Percentiles rank a stretch among this genome's conserved stretches.
Conservation (phyloP, 2,329 filamentous ascomycete species). For the Aspergillus ruber region DNA sequence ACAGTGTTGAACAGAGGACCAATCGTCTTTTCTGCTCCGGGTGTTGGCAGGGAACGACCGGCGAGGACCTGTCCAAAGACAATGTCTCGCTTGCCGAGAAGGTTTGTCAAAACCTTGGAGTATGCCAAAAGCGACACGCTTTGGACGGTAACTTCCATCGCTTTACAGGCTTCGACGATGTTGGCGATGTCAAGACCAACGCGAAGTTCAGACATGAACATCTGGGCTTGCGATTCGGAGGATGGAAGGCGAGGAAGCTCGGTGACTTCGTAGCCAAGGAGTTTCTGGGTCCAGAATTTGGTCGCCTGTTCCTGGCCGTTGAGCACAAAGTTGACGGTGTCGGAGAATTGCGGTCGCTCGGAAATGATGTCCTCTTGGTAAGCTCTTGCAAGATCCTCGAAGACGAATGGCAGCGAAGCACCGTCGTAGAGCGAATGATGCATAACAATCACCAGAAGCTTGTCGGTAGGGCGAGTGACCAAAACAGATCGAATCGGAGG, state of each 20-base stretch:
- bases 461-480: slow-evolving; percentile 20
- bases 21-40: slow-evolving; percentile 42
- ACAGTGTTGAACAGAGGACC: slow-evolving; percentile 54
- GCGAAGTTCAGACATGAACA: slow-evolving; percentile 14
- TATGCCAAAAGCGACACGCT: slow-evolving; percentile 23
- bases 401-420: slow-evolving; percentile 68
- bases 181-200: slow-evolving; percentile 13
- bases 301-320: slow-evolving; percentile 40
- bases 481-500: slow-evolving; percentile 32
- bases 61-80: slow-evolving; percentile 48
- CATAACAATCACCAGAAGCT: slow-evolving; percentile 56
- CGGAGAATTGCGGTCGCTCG: slow-evolving; percentile 24
- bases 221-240: slow-evolving; percentile 4
- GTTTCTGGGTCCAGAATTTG: slow-evolving; percentile 17
- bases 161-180: slow-evolving; percentile 16
- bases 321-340: slow-evolving; percentile 50
- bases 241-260: slow-evolving; percentile 14
- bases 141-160: slow-evolving; percentile 24
- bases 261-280: slow-evolving; percentile 15
- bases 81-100: slow-evolving; percentile 27
- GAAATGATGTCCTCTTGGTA: slow-evolving; percentile 44
- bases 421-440: slow-evolving; percentile 84
- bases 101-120: slow-evolving; percentile 21
- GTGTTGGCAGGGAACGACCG: slow-evolving; percentile 44
- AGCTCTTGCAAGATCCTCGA: slow-evolving; percentile 58